These are phyloP conservation scores for Blastobotrys niveus DNA, from an alignment of 1,139 yeast species.

Conservation along the genomic window DNA sequence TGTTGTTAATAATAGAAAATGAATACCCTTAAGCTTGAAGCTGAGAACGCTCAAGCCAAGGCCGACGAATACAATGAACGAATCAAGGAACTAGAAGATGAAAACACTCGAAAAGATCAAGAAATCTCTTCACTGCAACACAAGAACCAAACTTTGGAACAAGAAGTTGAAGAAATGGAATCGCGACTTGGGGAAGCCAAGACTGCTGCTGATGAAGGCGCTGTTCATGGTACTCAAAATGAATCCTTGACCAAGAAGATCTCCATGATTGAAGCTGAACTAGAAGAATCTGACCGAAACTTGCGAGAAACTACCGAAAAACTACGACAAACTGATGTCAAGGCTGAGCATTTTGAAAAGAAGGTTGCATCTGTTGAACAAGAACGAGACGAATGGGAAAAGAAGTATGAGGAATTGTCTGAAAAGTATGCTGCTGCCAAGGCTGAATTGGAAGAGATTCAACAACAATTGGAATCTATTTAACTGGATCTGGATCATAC, in stretches of 20 bases:
- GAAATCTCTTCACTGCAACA: constrained; percentile 89
- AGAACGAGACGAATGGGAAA: constrained; percentile 89
- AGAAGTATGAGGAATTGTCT: constrained; percentile 82
- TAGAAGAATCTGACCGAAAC: constrained; percentile 88
- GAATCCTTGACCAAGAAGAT: constrained; percentile 90
- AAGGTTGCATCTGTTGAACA: constrained; percentile 86
- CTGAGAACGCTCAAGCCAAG: constrained; percentile 96
- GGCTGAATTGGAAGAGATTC: constrained; percentile 89
- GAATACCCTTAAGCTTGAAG: constrained; percentile 84
- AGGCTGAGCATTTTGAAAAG: constrained; percentile 95
- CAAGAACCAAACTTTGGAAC: constrained; percentile 86
- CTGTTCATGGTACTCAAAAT: constrained; percentile 80
- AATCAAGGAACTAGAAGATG: constrained; percentile 89
- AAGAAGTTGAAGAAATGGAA: constrained; percentile 86
- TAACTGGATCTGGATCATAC: constrained; percentile 39
- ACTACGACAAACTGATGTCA: constrained; percentile 92
- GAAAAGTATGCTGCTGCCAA: constrained; percentile 76
- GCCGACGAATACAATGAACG: constrained; percentile 78
- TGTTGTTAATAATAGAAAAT: constrained; percentile 54
- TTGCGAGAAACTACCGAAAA: constrained; percentile 91
- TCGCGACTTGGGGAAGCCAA: constrained; percentile 71
- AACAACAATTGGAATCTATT: constrained; percentile 86
- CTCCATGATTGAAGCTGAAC: constrained; percentile 85
- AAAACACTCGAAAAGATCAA: constrained; percentile 85
- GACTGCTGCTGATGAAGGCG: constrained; percentile 88